A percentile compares a stretch with the other conserved stretches of the same genome.
Evolutionary conservation across 257 asterid species (phyloP).

Genomic region (Nicotiana knightiana): DNA sequence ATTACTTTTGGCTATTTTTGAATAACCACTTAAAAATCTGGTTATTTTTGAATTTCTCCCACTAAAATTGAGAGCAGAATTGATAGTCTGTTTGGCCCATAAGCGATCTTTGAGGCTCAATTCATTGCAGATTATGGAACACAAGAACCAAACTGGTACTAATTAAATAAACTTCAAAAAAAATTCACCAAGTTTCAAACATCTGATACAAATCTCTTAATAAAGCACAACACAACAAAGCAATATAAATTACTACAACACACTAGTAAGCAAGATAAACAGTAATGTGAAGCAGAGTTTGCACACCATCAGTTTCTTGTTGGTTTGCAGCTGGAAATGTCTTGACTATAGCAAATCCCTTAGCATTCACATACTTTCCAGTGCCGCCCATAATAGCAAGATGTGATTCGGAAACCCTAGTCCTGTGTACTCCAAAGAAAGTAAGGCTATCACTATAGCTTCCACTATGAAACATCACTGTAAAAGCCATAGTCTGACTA

Average conservation of each 20-base stretch:
- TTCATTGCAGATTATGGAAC: no score
- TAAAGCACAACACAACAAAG: neutral
- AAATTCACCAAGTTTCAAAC: neutral
- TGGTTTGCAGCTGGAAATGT: constrained; percentile 40
- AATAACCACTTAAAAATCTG: no score
- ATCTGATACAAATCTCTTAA: neutral
- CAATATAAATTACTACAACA: neutral
- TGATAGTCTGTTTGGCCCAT: no score
- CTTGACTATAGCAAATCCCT: constrained; percentile 66
- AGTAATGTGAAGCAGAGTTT: constrained; percentile 57
- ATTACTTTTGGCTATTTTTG: no score
- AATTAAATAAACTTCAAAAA: neutral
- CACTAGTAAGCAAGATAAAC: constrained; percentile 59
- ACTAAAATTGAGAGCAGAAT: no score
- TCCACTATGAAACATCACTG: constrained; percentile 64
- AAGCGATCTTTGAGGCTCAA: no score
- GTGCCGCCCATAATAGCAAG: constrained; percentile 89
- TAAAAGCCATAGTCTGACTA: constrained; percentile 81
- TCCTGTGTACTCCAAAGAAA: constrained; percentile 66
- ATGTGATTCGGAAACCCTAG: constrained; percentile 70
- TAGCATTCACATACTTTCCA: constrained; percentile 70
- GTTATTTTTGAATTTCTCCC: no score
- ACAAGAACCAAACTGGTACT: no score
- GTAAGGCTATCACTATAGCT: constrained; percentile 61
- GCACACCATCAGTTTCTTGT: constrained; percentile 72